Base-by-base conservation (phyloP, 1,284 basidiomycete species). In the Papiliotrema terrestris region DNA sequence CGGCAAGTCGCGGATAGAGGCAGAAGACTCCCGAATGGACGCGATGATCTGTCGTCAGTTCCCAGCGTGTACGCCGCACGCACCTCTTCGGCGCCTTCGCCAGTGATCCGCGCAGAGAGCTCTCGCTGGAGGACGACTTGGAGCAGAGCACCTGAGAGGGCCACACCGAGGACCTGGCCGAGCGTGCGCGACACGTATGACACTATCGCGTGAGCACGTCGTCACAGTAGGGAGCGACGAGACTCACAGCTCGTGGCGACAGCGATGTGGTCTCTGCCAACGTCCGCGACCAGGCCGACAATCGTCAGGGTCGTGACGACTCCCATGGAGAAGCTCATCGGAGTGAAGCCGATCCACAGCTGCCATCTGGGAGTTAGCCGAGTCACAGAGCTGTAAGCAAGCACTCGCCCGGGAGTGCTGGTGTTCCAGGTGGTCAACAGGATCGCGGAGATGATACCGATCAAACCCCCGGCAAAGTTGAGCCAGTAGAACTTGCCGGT, bases 181-280 rank as follows among this genome's bases (percentile, higher is more conserved):
- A 89, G 89, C 5, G 90, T 92, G 64, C 91, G 81, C 79, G 91
- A 92, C 49, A 93, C 80, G 77, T 94, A 94, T 23, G 89, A 90
- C 64, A 93, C 90, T 93, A 66, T n/a, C 2, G 14, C 25, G 26
- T 46, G 37, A 49, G 39, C 44, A 17, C 20, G 19, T 37, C n/a
- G 11, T 29, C 17, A 9, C n/a, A 5, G 29, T 11, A 22, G 14
- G 5, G 5, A 2, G 22, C 44, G n/a, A 44, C 19, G 2, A 17
- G 22, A 80, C 89, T 78, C 76, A 93, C 90, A 86, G 69, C 89
- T 89, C 37, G 88, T 93, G 48, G 89, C 90, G 32, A 93, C 84
- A 2, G 91, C 70, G 26, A 91, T 83, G 67, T 93, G 88, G 68
- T 89, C 86, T 68, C 84, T 85, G 47, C 83, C 80, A 20, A 94